Base-by-base conservation (phyloP, 1,284 basidiomycete genomes). In the Inonotus obliquus region DNA sequence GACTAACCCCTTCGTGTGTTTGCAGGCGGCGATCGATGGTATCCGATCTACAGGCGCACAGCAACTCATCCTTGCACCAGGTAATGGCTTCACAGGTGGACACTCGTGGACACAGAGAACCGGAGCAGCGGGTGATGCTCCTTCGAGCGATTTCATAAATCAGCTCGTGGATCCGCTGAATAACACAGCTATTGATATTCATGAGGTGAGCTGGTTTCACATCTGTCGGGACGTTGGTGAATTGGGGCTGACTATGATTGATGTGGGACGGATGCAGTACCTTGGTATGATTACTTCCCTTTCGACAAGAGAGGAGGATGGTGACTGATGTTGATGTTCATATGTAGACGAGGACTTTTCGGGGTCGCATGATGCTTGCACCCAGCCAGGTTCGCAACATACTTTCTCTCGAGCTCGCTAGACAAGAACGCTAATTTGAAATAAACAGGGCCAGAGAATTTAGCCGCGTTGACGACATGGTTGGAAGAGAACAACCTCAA, bases 181-280 rank as follows among this genome's bases (percentile, higher is more conserved):
- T 13, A 80, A 80, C 61, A 74, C 73, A 0, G 79, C 77, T 4
- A 78, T 80, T 56, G 78, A 80, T 66, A 69, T 79, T 27, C 78
- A 80, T 63, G 79, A 80, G 71, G 73, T 74, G 39, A 23, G 68
- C 55, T 55, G 14, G 7, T 23, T 17, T n/a, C 38, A 9, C 14
- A 60, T 51, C 45, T 9, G n/a, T 54, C 25, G 11, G 29, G 27
- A 1, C 21, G 21, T n/a, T n/a, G 17, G 27, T n/a, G 7, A 4
- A 7, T 21, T 21, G 13, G 23, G 23, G 4, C 25, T n/a, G 17
- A n/a, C n/a, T n/a, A 48, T 47, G 13, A 1, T 11, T 23, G 9
- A 27, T 4, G 21, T 19, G 17, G 19, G 11, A 2, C 21, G 4
- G 17, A n/a, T 21, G 17, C 53, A 67, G 66, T 69, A 69, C 39